Evolutionary conservation across 176 grass and related monocot genomes (phyloP), one percentile per base, ranked within the genome.

Genomic region (Chrysopogon serrulatus): DNA sequence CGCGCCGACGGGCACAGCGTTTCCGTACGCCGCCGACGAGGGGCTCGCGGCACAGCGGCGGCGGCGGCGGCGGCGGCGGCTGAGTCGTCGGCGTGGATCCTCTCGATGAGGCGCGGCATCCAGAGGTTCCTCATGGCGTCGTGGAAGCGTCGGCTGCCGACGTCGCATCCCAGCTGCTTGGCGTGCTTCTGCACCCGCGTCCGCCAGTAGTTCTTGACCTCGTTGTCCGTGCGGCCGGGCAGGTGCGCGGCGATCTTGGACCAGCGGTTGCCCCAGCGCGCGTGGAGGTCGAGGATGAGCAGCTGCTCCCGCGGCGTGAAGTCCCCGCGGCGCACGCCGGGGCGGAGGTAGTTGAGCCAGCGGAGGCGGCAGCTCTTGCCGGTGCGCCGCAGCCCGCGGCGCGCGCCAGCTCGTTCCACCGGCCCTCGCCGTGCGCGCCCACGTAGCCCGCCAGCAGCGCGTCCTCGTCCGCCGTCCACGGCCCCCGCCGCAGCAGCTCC

Each of bases 181-280:
- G 94, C 94, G 36, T 97, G 94, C 70, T 94, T 97, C 73, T 97
- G 91, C 84, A 97, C 94, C 56, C 94, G 28, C 7, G 94, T 97
- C 65, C 94, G 79, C 94, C 94, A 97, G 80, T 97, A 97, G 78
- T 97, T 97, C 84, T 97, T 97, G 80, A 97, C 91, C 77, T 97
- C 94, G 78, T 97, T 97, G 68, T 97, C 94, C 1, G 94, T 97
- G 79, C 94, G 82, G 6, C 91, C 94, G 0, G 94, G 94, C 19
- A 97, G 34, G 33, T 92, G 57, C 73, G 89, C 82, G 1, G 94
- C 94, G 65, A 97, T 97, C 89, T 84, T 91, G 41, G 91, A 91
- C 94, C 94, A 97, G 57, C 95, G 92, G 77, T 92, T 97, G 68
- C 95, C 95, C 95, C 95, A 97, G n/a, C 95, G 95, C 4, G 76